Percentiles rank a stretch among this genome's conserved stretches.
phyloP scores from a whole-genome alignment of 2,329 filamentous ascomycete species.

The Trichoderma harzianum region DNA sequence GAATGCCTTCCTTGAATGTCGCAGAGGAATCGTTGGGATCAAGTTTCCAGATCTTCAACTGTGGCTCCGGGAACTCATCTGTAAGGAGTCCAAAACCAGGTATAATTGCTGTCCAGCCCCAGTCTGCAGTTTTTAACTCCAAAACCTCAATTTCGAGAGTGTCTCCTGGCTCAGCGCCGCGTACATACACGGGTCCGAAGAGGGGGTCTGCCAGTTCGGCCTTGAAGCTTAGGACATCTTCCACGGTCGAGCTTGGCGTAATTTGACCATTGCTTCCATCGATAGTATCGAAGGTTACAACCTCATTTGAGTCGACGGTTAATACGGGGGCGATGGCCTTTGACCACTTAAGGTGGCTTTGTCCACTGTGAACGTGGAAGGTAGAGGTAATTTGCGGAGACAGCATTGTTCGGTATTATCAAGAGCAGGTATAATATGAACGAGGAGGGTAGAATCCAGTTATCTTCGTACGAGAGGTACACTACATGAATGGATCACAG shows the following conservation, averaged over 20 bases:
- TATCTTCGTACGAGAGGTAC: not conserved
- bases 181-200: not conserved
- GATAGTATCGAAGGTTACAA: conserved; percentile 1
- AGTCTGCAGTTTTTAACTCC: not conserved
- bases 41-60: not conserved
- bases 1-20: conserved; percentile 2
- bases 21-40: not conserved
- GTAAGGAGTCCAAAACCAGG: not conserved
- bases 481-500: not conserved
- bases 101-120: conserved; percentile 7
- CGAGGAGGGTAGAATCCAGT: not conserved
- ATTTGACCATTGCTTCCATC: conserved; percentile 6
- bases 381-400: not conserved
- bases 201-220: not conserved
- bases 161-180: not conserved
- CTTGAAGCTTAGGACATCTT: not conserved
- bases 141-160: conserved; percentile 2
- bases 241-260: not conserved
- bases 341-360: conserved; percentile 6
- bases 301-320: not conserved
- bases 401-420: not conserved
- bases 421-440: not conserved
- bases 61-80: not conserved
- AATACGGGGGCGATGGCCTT: not conserved
- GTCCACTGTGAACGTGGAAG: not conserved